phyloP scores from a whole-genome alignment of 805 yeast species.

The Lachancea lanzarotensis region DNA sequence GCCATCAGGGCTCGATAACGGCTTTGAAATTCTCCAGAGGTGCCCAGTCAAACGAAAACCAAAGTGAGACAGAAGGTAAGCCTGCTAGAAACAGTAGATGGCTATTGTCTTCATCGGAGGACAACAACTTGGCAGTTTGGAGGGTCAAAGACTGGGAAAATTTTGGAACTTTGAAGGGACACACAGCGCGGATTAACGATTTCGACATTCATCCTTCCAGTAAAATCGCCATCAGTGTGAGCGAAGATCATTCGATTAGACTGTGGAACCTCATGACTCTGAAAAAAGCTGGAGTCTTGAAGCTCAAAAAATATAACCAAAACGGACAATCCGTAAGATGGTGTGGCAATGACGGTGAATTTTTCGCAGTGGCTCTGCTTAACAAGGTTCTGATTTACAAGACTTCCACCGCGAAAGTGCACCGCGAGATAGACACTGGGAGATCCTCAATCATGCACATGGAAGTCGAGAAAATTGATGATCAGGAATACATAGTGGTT shows the following conservation, averaged over 20 bases:
- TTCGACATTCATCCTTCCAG: conserved; percentile 87
- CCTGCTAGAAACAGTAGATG: conserved; percentile 43
- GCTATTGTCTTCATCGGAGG: conserved; percentile 87
- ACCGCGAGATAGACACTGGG: conserved; percentile 45
- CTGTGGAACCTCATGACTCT: conserved; percentile 97
- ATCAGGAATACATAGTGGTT: conserved; percentile 50
- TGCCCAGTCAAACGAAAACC: conserved; percentile 12
- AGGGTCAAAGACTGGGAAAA: conserved; percentile 95
- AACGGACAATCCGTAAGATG: conserved; percentile 61
- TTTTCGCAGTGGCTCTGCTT: conserved; percentile 69
- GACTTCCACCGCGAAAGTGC: conserved; percentile 54
- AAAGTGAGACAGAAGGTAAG: not conserved
- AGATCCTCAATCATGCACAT: conserved; percentile 58
- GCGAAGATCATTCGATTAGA: conserved; percentile 74
- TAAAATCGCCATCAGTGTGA: conserved; percentile 82
- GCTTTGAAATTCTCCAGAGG: conserved; percentile 64
- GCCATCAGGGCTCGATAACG: conserved; percentile 86
- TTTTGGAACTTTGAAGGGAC: conserved; percentile 84
- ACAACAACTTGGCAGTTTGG: conserved; percentile 88
- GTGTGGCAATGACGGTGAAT: conserved; percentile 55
- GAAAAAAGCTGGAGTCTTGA: conserved; percentile 81
- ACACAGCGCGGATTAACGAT: conserved; percentile 75
- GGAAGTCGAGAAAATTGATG: conserved; percentile 43
- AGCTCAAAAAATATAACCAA: conserved; percentile 63
- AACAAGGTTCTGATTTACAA: conserved; percentile 59